phyloP scores from a whole-genome alignment of 805 yeast genomes.

The Yarrowia divulgata region DNA sequence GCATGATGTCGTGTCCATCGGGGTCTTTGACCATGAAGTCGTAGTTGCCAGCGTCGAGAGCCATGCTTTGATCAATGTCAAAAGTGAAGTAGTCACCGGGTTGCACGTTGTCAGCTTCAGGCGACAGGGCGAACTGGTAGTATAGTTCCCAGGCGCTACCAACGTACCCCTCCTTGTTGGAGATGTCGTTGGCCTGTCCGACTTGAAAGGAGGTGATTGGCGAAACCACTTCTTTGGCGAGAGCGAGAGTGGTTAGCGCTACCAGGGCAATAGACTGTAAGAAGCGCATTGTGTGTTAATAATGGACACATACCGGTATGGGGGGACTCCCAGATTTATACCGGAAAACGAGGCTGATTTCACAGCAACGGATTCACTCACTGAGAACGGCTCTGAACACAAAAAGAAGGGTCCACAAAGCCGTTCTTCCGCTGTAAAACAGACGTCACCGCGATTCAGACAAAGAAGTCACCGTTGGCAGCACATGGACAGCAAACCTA shows the following conservation, averaged over 20 bases:
- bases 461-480: too few species aligned
- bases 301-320: background rate
- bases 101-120: conserved; percentile 11
- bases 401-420: too few species aligned
- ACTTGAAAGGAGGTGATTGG: conserved; percentile 20
- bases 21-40: conserved; percentile 31
- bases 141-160: conserved; percentile 22
- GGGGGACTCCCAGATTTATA: background rate
- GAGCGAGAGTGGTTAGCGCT: background rate
- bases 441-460: too few species aligned
- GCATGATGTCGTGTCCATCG: conserved; percentile 21
- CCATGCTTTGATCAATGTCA: background rate
- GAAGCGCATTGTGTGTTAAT: conserved; percentile 10
- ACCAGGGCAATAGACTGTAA: conserved; percentile 7
- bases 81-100: conserved; percentile 33
- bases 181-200: background rate
- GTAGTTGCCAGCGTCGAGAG: background rate
- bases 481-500: too few species aligned
- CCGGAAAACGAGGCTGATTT: background rate
- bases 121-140: conserved; percentile 19
- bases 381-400: too few species aligned
- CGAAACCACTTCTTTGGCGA: conserved; percentile 25
- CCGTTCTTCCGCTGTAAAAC: too few species aligned
- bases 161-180: conserved; percentile 9
- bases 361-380: too few species aligned